phyloP scores from a whole-genome alignment of 2,329 filamentous ascomycete species.

The Madurella fahalii region DNA sequence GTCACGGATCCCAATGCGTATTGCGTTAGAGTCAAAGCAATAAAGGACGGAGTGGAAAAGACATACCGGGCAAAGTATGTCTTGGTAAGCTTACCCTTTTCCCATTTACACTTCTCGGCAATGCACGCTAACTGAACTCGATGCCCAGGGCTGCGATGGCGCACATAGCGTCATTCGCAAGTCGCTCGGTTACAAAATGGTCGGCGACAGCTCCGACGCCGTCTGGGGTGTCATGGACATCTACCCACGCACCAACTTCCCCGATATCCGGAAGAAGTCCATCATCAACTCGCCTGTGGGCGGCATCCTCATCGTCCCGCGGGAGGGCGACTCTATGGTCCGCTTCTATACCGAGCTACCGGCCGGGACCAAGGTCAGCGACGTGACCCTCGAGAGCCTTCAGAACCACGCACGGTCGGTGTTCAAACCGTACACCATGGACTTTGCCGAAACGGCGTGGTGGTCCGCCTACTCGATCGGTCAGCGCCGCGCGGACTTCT shows the following conservation, averaged over 20 bases:
- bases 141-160: constrained; percentile 39
- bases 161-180: constrained; percentile 50
- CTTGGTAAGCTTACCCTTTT: constrained; percentile 45
- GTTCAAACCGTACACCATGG: constrained; percentile 51
- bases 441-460: constrained; percentile 54
- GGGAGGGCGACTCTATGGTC: constrained; percentile 53
- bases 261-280: constrained; percentile 56
- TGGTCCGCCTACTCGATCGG: constrained; percentile 62
- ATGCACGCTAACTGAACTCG: constrained; percentile 45
- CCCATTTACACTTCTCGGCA: background rate
- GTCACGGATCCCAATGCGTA: constrained; percentile 37
- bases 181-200: constrained; percentile 52
- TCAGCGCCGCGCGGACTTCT: constrained; percentile 56
- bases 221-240: constrained; percentile 57
- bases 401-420: constrained; percentile 50
- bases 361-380: constrained; percentile 43
- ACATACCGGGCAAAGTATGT: constrained; percentile 47
- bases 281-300: constrained; percentile 52
- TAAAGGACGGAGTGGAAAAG: constrained; percentile 38
- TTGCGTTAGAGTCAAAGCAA: constrained; percentile 41
- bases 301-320: constrained; percentile 58
- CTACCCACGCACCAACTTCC: constrained; percentile 53
- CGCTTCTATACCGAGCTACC: constrained; percentile 61
- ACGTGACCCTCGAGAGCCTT: constrained; percentile 50
- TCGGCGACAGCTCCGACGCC: constrained; percentile 54